These are phyloP conservation scores for Penicillium sp. DNA, from an alignment of 2,329 filamentous ascomycete genomes.

Conservation along the genomic window DNA sequence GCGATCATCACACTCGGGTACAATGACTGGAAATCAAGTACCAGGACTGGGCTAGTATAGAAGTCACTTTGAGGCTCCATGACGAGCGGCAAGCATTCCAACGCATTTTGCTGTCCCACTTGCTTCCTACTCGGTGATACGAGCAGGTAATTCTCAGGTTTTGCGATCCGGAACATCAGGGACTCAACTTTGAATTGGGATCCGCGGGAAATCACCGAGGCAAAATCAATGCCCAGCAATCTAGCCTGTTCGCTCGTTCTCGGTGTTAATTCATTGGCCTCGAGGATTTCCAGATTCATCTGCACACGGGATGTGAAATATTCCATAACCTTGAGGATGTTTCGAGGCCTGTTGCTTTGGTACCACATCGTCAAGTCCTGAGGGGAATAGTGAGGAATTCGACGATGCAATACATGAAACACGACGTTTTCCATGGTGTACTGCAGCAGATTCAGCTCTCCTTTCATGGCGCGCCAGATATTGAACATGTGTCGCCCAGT, in stretches of 20 bases:
- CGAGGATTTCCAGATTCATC: conserved; percentile 84
- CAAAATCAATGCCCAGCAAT: conserved; percentile 91
- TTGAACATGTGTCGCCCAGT: conserved; percentile 96
- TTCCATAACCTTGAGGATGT: conserved; percentile 69
- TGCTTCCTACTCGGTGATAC: conserved; percentile 88
- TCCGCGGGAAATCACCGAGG: conserved; percentile 88
- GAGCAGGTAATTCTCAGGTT: conserved; percentile 89
- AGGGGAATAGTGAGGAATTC: conserved; percentile 84
- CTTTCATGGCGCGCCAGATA: conserved; percentile 91
- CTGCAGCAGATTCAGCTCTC: conserved; percentile 85
- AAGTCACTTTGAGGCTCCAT: conserved; percentile 97
- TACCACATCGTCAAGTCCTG: conserved; percentile 80
- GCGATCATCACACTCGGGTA: conserved; percentile 99
- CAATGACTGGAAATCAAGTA: conserved; percentile 91
- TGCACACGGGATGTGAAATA: conserved; percentile 74
- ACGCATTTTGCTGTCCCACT: conserved; percentile 86
- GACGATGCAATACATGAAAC: conserved; percentile 81
- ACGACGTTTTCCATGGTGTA: conserved; percentile 96
- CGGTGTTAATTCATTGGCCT: conserved; percentile 81
- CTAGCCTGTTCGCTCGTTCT: conserved; percentile 92
- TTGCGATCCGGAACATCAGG: conserved; percentile 96
- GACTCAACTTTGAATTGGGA: conserved; percentile 99
- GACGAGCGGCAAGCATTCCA: conserved; percentile 89
- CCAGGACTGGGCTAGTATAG: conserved; percentile 82
- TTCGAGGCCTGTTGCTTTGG: conserved; percentile 60